Conservation (phyloP, 495 filamentous ascomycete genomes). For the Hyaloscypha variabilis region DNA sequence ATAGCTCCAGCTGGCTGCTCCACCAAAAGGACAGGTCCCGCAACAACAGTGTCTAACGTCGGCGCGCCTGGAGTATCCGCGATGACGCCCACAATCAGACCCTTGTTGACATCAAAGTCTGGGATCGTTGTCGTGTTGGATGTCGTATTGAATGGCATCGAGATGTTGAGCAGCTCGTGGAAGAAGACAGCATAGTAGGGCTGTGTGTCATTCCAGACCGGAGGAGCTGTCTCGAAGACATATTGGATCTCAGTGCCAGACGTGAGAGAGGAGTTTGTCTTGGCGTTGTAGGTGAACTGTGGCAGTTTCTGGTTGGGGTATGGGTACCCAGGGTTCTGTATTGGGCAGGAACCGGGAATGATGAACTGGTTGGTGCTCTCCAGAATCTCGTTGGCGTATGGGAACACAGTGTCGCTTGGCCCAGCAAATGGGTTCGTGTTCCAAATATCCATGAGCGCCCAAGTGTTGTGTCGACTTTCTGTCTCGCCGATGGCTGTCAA, state of each 20-base stretch:
- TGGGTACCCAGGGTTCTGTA: constrained; percentile 51
- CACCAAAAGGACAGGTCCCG: constrained; percentile 44
- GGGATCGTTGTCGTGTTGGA: constrained; percentile 46
- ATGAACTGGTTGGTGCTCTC: constrained; percentile 52
- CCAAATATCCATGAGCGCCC: constrained; percentile 56
- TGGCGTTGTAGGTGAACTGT: constrained; percentile 36
- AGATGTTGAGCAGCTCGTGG: constrained; percentile 48
- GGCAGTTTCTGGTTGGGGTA: constrained; percentile 47
- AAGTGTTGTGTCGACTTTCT: constrained; percentile 52
- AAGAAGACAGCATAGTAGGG: constrained; percentile 56
- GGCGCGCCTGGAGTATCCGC: constrained; percentile 48
- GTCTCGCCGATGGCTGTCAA: constrained; percentile 51
- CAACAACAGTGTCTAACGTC: constrained; percentile 45
- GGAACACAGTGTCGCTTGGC: constrained; percentile 52
- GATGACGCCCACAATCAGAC: constrained; percentile 49
- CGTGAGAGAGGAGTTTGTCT: constrained; percentile 39
- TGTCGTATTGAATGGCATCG: constrained; percentile 43
- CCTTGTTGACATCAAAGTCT: constrained; percentile 47
- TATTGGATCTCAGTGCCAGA: constrained; percentile 47
- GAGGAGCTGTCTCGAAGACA: constrained; percentile 41
- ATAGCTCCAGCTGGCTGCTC: constrained; percentile 37
- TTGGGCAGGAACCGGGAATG: constrained; percentile 50
- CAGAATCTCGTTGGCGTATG: constrained; percentile 56
- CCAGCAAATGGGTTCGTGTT: constrained; percentile 50
- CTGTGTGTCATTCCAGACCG: constrained; percentile 37